phyloP scores from a whole-genome alignment of 345 rosid species.

The Populus alba region DNA sequence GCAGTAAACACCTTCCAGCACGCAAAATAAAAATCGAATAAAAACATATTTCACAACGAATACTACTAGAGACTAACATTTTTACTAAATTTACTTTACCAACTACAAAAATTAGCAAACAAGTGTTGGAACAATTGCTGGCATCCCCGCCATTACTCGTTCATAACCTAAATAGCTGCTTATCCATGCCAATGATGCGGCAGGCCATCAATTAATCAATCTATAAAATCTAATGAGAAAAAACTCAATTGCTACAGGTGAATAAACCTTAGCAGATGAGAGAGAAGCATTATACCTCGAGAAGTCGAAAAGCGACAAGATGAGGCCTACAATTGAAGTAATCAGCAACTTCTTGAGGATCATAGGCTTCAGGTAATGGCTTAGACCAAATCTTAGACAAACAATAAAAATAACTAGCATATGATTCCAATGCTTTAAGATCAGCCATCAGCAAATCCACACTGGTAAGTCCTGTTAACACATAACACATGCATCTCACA shows the following conservation, averaged over 20 bases:
- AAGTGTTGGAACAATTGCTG: too few relatives aligned
- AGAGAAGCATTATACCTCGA: constrained; percentile 54
- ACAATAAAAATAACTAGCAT: constrained; percentile 58
- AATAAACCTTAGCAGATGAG: too few relatives aligned
- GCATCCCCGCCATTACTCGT: too few relatives aligned
- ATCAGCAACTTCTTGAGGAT: constrained; percentile 64
- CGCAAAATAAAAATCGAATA: constrained; percentile 18
- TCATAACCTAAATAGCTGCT: too few relatives aligned
- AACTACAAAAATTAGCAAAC: too few relatives aligned
- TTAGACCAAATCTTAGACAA: constrained; percentile 73
- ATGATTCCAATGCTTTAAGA: constrained; percentile 82
- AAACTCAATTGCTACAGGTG: too few relatives aligned
- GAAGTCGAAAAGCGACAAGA: constrained; percentile 72
- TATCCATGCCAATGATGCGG: too few relatives aligned
- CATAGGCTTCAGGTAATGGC: constrained; percentile 86
- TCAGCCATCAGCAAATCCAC: constrained; percentile 90
- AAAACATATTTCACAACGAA: background rate
- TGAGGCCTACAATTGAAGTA: constrained; percentile 92
- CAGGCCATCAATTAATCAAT: too few relatives aligned
- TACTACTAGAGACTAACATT: background rate
- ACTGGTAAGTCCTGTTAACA: constrained; percentile 62
- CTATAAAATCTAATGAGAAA: too few relatives aligned
- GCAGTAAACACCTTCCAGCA: constrained; percentile 58
- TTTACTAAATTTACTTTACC: too few relatives aligned
- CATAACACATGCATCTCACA: background rate